phyloP scores from a whole-genome alignment of 2,329 filamentous ascomycete genomes.

The Cercospora janseana region DNA sequence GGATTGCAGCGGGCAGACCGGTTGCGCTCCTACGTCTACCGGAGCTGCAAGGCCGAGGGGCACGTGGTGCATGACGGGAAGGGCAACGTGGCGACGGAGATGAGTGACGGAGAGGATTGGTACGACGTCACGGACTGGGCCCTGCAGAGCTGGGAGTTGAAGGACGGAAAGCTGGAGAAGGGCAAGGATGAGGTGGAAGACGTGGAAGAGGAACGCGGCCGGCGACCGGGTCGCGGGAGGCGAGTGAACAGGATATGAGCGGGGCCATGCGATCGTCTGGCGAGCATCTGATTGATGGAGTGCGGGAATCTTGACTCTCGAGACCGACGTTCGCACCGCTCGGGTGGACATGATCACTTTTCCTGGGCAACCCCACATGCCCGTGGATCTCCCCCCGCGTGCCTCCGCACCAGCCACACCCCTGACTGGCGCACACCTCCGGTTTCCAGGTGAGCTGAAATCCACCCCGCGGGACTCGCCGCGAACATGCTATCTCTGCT shows the following conservation, averaged over 20 bases:
- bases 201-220: conserved; percentile 35
- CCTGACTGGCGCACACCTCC: too few species aligned
- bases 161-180: conserved; percentile 69
- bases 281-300: too few species aligned
- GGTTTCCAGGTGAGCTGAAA: too few species aligned
- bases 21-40: conserved; percentile 67
- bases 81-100: conserved; percentile 50
- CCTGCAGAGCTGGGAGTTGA: conserved; percentile 42
- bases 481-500: too few species aligned
- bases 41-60: conserved; percentile 75
- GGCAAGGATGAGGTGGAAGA: conserved; percentile 78
- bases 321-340: too few species aligned
- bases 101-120: conserved; percentile 89
- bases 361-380: too few species aligned
- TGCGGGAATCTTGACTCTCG: too few species aligned
- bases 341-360: too few species aligned
- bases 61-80: conserved; percentile 54
- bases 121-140: conserved; percentile 81
- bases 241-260: conserved; percentile 32
- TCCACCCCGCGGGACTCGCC: too few species aligned
- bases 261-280: too few species aligned
- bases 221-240: conserved; percentile 25
- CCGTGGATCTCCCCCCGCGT: too few species aligned
- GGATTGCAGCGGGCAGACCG: conserved; percentile 72
- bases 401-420: too few species aligned